Percentiles rank a stretch among this genome's conserved stretches.
Evolutionary conservation across 257 asterid species (phyloP).

Genomic region (Misopates orontium): DNA sequence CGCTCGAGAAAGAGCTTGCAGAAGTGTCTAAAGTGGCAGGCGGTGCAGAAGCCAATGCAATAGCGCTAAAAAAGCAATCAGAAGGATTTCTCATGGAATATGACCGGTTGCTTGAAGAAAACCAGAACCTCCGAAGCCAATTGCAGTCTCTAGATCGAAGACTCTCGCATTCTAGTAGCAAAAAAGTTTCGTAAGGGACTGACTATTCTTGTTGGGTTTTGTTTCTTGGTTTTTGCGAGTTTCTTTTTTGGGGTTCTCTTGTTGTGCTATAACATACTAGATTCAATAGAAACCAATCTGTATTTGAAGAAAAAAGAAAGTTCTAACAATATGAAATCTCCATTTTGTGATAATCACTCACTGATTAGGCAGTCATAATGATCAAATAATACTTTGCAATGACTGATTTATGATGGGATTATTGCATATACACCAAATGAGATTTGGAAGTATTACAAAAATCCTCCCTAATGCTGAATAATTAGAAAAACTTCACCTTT

Average conservation of each 20-base stretch:
- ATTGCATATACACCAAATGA: too few relatives aligned
- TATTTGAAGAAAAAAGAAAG: constrained; percentile 29
- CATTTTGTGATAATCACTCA: constrained; percentile 12
- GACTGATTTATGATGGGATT: too few relatives aligned
- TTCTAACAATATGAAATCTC: constrained; percentile 14
- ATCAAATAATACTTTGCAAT: neutral
- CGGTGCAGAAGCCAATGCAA: constrained; percentile 67
- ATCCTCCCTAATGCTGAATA: too few relatives aligned
- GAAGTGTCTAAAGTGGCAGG: constrained; percentile 57
- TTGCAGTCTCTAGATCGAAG: constrained; percentile 67
- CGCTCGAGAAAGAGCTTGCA: constrained; percentile 58
- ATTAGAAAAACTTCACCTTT: too few relatives aligned
- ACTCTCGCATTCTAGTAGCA: constrained; percentile 65
- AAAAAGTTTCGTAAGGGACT: constrained; percentile 56
- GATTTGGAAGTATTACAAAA: too few relatives aligned
- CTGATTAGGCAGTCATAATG: neutral
- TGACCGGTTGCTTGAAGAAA: constrained; percentile 84
- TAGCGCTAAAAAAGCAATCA: constrained; percentile 80
- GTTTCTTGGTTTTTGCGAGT: constrained; percentile 19
- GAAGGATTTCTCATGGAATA: constrained; percentile 89
- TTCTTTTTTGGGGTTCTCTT: constrained; percentile 25
- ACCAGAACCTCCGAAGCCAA: constrained; percentile 72
- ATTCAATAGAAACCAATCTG: constrained; percentile 18
- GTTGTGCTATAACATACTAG: constrained; percentile 18
- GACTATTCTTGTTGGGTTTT: constrained; percentile 9